Evolutionary conservation across 2,329 filamentous ascomycete species (phyloP).

Genomic region (Bertia moriformis): DNA sequence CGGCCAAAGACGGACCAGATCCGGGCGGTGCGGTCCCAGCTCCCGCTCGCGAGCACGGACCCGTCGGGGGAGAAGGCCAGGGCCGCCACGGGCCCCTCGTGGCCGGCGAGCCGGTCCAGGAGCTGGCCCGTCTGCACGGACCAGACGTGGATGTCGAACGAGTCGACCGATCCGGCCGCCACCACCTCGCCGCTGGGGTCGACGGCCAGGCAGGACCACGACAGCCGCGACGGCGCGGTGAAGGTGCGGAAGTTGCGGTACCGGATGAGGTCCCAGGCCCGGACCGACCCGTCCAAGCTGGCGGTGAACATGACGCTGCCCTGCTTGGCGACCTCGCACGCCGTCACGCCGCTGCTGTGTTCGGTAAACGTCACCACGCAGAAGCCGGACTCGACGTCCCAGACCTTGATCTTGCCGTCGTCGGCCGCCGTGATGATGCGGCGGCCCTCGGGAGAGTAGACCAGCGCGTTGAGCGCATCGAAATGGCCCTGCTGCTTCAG

Average conservation of each 20-base stretch:
- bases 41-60: constrained; percentile 70
- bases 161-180: constrained; percentile 85
- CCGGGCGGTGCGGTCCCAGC: constrained; percentile 93
- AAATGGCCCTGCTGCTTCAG: constrained; percentile 96
- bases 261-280: constrained; percentile 89
- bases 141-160: constrained; percentile 96
- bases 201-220: constrained; percentile 89
- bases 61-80: constrained; percentile 82
- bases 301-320: constrained; percentile 93
- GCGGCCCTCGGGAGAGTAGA: constrained; percentile 86
- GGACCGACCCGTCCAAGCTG: constrained; percentile 81
- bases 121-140: constrained; percentile 94
- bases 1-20: constrained; percentile 92
- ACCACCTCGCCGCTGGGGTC: constrained; percentile 94
- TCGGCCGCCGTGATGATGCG: constrained; percentile 87
- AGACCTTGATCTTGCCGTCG: constrained; percentile 96
- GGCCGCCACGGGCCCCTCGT: constrained; percentile 84
- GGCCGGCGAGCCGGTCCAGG: constrained; percentile 79
- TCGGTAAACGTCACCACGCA: constrained; percentile 97
- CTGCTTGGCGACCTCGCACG: constrained; percentile 86
- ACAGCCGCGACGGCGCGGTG: constrained; percentile 77
- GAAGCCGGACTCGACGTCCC: constrained; percentile 92
- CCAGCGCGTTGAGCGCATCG: constrained; percentile 83
- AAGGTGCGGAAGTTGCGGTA: constrained; percentile 97
- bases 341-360: constrained; percentile 84